Evolutionary conservation across 2,329 filamentous ascomycete species (phyloP).

Genomic region (Monosporascus sp.): DNA sequence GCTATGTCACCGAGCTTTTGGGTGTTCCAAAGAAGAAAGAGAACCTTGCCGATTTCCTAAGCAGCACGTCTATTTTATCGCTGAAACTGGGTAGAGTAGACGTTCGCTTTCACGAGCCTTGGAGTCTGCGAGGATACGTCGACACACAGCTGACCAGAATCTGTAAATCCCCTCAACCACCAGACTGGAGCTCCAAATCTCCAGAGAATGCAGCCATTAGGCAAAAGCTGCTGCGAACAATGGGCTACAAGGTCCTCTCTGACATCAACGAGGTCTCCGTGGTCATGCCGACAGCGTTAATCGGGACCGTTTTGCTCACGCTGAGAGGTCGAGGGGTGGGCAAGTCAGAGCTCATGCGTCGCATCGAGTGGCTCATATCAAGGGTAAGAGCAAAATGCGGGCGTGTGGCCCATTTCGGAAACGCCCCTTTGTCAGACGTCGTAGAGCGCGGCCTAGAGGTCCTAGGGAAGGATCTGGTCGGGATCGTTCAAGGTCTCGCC

Average conservation of each 20-base stretch:
- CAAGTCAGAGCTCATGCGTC: slow-evolving; percentile 74
- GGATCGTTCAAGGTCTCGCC: slow-evolving; percentile 69
- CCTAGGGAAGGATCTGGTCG: slow-evolving; percentile 82
- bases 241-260: slow-evolving; percentile 87
- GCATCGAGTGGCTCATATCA: slow-evolving; percentile 84
- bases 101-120: slow-evolving; percentile 92
- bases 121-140: slow-evolving; percentile 82
- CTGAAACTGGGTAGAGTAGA: slow-evolving; percentile 87
- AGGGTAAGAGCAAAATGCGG: slow-evolving; percentile 82
- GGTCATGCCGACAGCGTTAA: slow-evolving; percentile 95
- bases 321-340: slow-evolving; percentile 88
- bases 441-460: slow-evolving; percentile 89
- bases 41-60: slow-evolving; percentile 85
- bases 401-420: slow-evolving; percentile 88
- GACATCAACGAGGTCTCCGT: slow-evolving; percentile 96
- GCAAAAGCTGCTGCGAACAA: slow-evolving; percentile 71
- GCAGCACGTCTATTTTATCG: slow-evolving; percentile 80
- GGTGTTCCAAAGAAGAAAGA: slow-evolving; percentile 95
- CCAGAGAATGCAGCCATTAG: slow-evolving; percentile 50
- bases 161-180: slow-evolving; percentile 42
- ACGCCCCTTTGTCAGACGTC: slow-evolving; percentile 71
- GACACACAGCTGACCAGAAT: slow-evolving; percentile 64
- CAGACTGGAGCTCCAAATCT: slow-evolving; percentile 41
- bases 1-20: slow-evolving; percentile 89
- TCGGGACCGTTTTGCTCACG: slow-evolving; percentile 88